Conservation (phyloP, 306 rosid genomes). For the Crotalaria pallida region DNA sequence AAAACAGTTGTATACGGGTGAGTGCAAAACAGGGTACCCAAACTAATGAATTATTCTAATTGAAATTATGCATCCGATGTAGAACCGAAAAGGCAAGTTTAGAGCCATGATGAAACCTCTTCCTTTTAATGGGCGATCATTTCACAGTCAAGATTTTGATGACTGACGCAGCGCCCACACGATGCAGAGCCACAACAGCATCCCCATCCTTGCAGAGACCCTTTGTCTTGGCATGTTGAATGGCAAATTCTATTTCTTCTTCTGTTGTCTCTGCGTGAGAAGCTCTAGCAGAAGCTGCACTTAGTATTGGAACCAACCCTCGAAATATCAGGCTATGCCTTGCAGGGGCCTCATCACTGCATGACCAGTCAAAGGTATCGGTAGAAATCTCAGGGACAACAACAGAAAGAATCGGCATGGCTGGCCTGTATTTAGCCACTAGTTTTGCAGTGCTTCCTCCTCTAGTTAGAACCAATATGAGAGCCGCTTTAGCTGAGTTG, state of each 20-base stretch:
- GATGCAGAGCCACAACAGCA: slow-evolving; percentile 89
- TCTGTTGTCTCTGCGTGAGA: slow-evolving; percentile 88
- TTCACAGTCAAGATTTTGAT: slow-evolving; percentile 97
- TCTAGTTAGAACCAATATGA: slow-evolving; percentile 74
- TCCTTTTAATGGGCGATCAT: slow-evolving; percentile 34
- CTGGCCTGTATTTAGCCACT: slow-evolving; percentile 98
- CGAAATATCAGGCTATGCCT: slow-evolving; percentile 97
- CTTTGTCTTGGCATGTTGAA: slow-evolving; percentile 67
- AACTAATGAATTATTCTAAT: background rate
- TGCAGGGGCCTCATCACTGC: slow-evolving; percentile 97
- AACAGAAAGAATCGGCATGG: slow-evolving; percentile 89
- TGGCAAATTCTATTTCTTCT: slow-evolving; percentile 77
- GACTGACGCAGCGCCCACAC: slow-evolving; percentile 82
- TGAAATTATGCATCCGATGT: background rate
- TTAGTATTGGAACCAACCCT: slow-evolving; percentile 84
- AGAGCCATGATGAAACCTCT: background rate
- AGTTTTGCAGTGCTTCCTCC: slow-evolving; percentile 72
- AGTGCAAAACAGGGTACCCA: background rate
- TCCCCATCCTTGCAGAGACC: slow-evolving; percentile 86
- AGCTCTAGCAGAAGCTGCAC: slow-evolving; percentile 90
- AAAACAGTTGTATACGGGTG: background rate
- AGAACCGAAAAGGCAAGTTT: slow-evolving; percentile 8
- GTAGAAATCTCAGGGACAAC: slow-evolving; percentile 95
- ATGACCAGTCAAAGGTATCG: slow-evolving; percentile 84
- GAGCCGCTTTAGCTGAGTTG: slow-evolving; percentile 70